phyloP scores from a whole-genome alignment of 2,329 filamentous ascomycete species.

The Penicillium brevicompactum region DNA sequence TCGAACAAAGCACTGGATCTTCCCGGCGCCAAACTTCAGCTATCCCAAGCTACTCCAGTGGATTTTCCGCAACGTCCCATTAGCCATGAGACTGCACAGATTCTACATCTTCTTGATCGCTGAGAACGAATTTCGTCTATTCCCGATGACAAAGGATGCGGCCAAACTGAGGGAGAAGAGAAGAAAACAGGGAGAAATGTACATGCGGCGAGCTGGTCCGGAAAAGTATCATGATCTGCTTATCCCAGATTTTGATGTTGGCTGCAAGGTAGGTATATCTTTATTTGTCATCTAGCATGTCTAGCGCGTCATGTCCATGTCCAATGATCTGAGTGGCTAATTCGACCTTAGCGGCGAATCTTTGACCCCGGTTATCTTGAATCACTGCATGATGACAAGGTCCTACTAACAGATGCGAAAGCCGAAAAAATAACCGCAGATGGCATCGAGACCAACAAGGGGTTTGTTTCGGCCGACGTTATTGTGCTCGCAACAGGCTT shows the following conservation, averaged over 20 bases:
- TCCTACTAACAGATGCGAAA: constrained; percentile 55
- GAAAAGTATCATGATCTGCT: constrained; percentile 62
- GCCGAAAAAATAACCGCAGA: constrained; percentile 50
- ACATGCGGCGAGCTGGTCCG: constrained; percentile 54
- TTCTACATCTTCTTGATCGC: constrained; percentile 39
- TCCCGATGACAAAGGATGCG: constrained; percentile 50
- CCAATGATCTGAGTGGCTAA: no score
- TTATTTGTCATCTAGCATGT: background rate
- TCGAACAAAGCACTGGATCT: constrained; percentile 59
- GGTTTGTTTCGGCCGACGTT: constrained; percentile 27
- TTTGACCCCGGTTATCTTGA: constrained; percentile 59
- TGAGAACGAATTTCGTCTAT: constrained; percentile 27
- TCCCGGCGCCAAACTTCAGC: constrained; percentile 44
- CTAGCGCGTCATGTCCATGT: background rate
- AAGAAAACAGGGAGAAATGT: constrained; percentile 41
- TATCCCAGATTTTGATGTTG: constrained; percentile 62
- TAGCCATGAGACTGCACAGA: constrained; percentile 44
- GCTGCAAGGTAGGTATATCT: constrained; percentile 53
- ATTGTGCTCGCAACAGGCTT: constrained; percentile 34
- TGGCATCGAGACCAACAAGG: constrained; percentile 31
- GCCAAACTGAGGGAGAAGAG: constrained; percentile 37
- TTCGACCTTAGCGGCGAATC: constrained; percentile 49
- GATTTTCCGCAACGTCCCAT: constrained; percentile 49
- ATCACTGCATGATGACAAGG: constrained; percentile 52
- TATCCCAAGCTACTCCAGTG: constrained; percentile 54